Evolutionary conservation across 108 stramenopile genomes (phyloP).

Genomic region (Cyclostephanos tholiformis): DNA sequence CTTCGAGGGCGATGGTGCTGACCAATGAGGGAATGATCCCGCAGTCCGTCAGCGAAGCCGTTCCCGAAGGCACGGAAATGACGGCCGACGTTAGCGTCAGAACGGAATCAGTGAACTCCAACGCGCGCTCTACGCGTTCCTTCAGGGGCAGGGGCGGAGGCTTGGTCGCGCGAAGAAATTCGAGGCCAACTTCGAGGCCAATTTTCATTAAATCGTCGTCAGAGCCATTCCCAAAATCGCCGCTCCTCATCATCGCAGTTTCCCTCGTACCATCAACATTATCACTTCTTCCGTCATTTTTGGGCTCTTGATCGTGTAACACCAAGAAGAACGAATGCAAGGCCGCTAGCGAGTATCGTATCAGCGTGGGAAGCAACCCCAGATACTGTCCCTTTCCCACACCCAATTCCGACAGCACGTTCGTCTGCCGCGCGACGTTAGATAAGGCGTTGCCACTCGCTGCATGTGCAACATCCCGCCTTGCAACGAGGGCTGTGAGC

Average conservation of each 20-base stretch:
- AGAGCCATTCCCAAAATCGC: constrained; percentile 7
- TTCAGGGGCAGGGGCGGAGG: constrained; percentile 51
- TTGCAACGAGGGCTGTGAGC: constrained; percentile 85
- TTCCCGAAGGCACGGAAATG: constrained; percentile 80
- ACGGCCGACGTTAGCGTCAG: constrained; percentile 85
- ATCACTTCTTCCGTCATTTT: constrained; percentile 5
- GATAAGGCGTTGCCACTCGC: constrained; percentile 50
- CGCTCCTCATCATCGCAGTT: neutral
- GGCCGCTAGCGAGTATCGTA: constrained; percentile 85
- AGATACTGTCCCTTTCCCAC: constrained; percentile 91
- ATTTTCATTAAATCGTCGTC: constrained; percentile 26
- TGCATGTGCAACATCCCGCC: constrained; percentile 54
- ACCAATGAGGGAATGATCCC: constrained; percentile 92
- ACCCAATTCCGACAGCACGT: constrained; percentile 89
- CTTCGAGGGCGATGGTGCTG: constrained; percentile 71
- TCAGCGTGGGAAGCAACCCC: constrained; percentile 89
- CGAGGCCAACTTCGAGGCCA: constrained; percentile 79
- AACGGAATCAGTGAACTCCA: constrained; percentile 86
- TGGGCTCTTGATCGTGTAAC: constrained; percentile 33
- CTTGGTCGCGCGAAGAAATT: constrained; percentile 83
- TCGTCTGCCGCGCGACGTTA: constrained; percentile 77
- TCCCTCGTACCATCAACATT: neutral
- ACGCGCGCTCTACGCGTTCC: constrained; percentile 60
- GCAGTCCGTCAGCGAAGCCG: constrained; percentile 89
- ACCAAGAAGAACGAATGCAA: constrained; percentile 55